A percentile compares a stretch with the other conserved stretches of the same genome.
phyloP scores from a whole-genome alignment of 345 rosid genomes.

The Linum lewisii region DNA sequence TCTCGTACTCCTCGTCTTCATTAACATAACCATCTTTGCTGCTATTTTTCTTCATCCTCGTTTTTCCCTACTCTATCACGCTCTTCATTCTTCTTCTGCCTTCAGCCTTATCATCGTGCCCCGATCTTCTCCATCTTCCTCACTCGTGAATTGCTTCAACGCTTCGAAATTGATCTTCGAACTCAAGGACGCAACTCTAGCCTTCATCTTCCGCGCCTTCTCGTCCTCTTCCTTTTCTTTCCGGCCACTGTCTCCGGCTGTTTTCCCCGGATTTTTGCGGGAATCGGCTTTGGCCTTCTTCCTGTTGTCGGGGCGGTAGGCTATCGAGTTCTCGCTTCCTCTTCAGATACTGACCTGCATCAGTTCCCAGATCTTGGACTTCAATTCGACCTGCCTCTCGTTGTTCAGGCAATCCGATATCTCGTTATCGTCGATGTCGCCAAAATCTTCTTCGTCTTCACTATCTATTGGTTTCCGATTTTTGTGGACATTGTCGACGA shows the following conservation, averaged over 20 bases:
- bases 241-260: neutral
- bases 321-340: neutral
- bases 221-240: neutral
- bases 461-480: too few relatives aligned
- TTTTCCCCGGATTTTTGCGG: neutral
- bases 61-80: neutral
- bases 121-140: neutral
- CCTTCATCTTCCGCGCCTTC: neutral
- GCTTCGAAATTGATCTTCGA: neutral
- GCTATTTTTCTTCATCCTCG: neutral
- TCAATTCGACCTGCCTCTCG: neutral
- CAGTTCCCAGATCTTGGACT: neutral
- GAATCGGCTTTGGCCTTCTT: neutral
- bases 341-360: neutral
- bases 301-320: neutral
- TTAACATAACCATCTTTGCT: neutral
- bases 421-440: neutral
- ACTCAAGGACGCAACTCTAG: neutral
- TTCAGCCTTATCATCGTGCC: neutral
- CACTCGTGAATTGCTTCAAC: neutral
- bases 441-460: neutral
- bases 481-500: too few relatives aligned
- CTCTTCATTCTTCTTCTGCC: too few relatives aligned
- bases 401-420: neutral
- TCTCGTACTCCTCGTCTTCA: neutral